Conservation (phyloP, 192 early-diverging fungal genomes). For the Coemansia sp. region DNA sequence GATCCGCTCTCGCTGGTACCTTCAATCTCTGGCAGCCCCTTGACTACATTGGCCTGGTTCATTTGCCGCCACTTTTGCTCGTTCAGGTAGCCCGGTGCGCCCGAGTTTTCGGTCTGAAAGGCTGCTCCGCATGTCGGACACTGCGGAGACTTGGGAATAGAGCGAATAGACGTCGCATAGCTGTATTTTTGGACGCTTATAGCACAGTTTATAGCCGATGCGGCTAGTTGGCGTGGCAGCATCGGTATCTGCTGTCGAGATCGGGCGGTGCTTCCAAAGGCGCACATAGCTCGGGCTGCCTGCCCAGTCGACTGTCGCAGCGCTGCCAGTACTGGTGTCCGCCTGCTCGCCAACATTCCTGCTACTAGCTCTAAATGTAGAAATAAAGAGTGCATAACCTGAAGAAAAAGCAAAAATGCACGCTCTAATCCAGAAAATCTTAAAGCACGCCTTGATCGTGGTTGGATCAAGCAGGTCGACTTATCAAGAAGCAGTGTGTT, state of each 20-base stretch:
- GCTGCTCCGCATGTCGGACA: slow-evolving; percentile 70
- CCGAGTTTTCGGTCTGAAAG: slow-evolving; percentile 55
- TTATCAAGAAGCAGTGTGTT: neutral
- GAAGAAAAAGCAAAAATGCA: neutral
- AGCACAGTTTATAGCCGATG: neutral
- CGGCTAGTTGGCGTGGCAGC: neutral
- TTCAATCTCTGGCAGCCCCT: slow-evolving; percentile 12
- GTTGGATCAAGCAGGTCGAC: neutral
- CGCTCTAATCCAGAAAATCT: neutral
- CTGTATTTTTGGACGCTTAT: neutral
- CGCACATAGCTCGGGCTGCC: neutral
- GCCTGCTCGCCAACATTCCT: neutral
- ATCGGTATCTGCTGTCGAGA: neutral
- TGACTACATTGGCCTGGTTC: slow-evolving; percentile 49
- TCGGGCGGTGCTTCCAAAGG: neutral
- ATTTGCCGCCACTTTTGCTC: slow-evolving; percentile 38
- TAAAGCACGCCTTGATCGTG: neutral
- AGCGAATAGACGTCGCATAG: neutral
- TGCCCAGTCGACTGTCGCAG: neutral
- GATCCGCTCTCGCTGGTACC: neutral
- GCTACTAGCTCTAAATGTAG: neutral
- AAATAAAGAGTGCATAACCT: neutral
- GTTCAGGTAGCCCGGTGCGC: slow-evolving; percentile 58
- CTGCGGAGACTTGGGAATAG: slow-evolving; percentile 29
- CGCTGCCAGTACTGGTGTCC: neutral